Evolutionary conservation across 2,329 filamentous ascomycete genomes (phyloP).

Genomic region (Xylariaceae sp.): DNA sequence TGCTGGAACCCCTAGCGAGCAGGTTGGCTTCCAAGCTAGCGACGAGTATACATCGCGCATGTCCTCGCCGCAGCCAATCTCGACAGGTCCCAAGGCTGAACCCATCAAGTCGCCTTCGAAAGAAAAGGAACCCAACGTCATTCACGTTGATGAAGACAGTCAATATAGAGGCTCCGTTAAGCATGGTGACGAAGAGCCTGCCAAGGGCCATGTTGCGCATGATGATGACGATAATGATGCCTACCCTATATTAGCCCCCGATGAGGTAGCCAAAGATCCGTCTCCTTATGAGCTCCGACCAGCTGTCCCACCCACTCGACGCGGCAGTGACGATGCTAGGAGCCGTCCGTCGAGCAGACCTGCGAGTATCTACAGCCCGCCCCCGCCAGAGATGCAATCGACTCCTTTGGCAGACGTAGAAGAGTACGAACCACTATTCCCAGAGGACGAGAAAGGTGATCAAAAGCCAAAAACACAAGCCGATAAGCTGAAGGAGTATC

Average conservation of each 20-base stretch:
- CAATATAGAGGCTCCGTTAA: constrained; percentile 53
- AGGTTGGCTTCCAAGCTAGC: constrained; percentile 85
- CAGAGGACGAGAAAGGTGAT: constrained; percentile 69
- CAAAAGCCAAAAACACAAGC: constrained; percentile 48
- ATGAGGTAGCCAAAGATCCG: constrained; percentile 81
- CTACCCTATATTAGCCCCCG: constrained; percentile 85
- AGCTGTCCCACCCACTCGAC: constrained; percentile 78
- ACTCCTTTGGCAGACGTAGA: constrained; percentile 86
- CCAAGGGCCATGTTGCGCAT: constrained; percentile 61
- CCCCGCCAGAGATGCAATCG: constrained; percentile 61
- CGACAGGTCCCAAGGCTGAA: constrained; percentile 49
- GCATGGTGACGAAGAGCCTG: constrained; percentile 54
- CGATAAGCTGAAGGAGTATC: constrained; percentile 60
- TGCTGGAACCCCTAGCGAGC: constrained; percentile 82
- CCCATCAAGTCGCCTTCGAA: constrained; percentile 43
- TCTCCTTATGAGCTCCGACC: constrained; percentile 74
- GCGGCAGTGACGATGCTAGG: constrained; percentile 63
- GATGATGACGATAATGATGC: constrained; percentile 69
- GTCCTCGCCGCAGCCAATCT: constrained; percentile 68
- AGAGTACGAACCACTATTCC: constrained; percentile 95
- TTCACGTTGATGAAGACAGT: constrained; percentile 77
- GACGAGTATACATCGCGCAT: constrained; percentile 84
- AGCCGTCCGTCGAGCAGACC: constrained; percentile 71
- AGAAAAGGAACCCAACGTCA: constrained; percentile 64
- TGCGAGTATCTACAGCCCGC: constrained; percentile 66